Evolutionary conservation across 2,329 filamentous ascomycete species (phyloP), one percentile per base, ranked within the genome.

Genomic region (Colletotrichum sp.): DNA sequence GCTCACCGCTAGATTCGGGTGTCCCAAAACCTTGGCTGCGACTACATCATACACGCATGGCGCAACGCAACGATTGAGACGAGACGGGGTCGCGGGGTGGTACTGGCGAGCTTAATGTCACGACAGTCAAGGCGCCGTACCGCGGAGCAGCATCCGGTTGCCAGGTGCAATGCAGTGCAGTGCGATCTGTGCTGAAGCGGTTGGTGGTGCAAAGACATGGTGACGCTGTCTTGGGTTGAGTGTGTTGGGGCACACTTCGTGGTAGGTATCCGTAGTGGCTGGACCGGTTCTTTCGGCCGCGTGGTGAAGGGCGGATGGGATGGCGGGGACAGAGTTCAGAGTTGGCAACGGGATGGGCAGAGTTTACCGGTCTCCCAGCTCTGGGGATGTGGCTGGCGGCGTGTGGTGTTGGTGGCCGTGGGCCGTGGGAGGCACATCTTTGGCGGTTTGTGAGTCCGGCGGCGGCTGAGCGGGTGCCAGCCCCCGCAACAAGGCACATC

Each of bases 401-500:
- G 28, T 34, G 19, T 32, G 39, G 11, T 30, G 28, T 36, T 68
- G 28, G 34, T 25, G 27, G 48, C 68, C 66, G 61, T 67, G 60
- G 68, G 60, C 61, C 52, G 28, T 63, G 30, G 16, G 52, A 27
- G 63, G 70, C 64, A 36, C 68, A 57, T 70, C 57, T 68, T 59
- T 48, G 57, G 19, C 30, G 61, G 52, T 36, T 36, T 66, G 72
- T 22, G 22, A 61, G 66, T 32, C 57, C 63, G 28, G 48, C 27
- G 73, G 73, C 64, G 63, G 73, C 70, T 75, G 73, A 68, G 59
- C 70, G 69, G 64, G 32, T 44, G 44, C 44, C 64, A 69, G 70
- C 74, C 70, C 65, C 64, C 44, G 28, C 70, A 74, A 65, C 70
- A 52, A 61, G 70, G 74, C 74, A 75, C 44, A 65, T 75, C 57